phyloP scores from a whole-genome alignment of 2,329 filamentous ascomycete genomes.

The Colletotrichum navitas region DNA sequence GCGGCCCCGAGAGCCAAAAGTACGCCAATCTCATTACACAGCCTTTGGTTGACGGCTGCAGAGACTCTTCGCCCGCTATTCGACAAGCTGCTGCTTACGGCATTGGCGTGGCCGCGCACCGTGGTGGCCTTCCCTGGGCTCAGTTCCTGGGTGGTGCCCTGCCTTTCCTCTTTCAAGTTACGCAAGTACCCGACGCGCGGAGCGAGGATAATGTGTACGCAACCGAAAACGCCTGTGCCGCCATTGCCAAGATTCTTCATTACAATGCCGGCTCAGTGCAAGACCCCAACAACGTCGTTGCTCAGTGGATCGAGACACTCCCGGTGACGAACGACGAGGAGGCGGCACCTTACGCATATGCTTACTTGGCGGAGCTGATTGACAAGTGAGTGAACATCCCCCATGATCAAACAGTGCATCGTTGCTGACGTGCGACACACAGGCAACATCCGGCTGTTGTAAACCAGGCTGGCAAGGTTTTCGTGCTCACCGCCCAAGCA shows the following conservation, averaged over 20 bases:
- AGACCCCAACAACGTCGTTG: conserved; percentile 80
- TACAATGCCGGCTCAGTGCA: conserved; percentile 84
- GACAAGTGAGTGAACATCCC: conserved; percentile 89
- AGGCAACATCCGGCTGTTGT: conserved; percentile 90
- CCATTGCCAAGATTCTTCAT: conserved; percentile 96
- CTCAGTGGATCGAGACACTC: conserved; percentile 91
- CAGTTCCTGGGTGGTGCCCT: conserved; percentile 86
- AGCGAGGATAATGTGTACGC: conserved; percentile 96
- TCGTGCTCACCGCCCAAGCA: conserved; percentile 87
- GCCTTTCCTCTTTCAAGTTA: conserved; percentile 86
- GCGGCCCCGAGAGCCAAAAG: conserved; percentile 86
- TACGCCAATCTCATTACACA: conserved; percentile 90
- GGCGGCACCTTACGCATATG: conserved; percentile 95
- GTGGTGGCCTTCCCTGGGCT: conserved; percentile 88
- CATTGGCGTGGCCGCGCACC: conserved; percentile 94
- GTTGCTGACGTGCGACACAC: conserved; percentile 46
- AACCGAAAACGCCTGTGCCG: conserved; percentile 96
- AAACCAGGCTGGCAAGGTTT: conserved; percentile 82
- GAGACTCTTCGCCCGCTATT: conserved; percentile 88
- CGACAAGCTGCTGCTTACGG: conserved; percentile 96
- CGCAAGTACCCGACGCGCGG: conserved; percentile 83
- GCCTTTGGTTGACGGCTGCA: conserved; percentile 87
- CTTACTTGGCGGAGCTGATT: conserved; percentile 90
- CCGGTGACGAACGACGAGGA: conserved; percentile 97
- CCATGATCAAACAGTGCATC: neutral